Evolutionary conservation across 495 filamentous ascomycete species (phyloP).

Genomic region (Lophiotrema nucula): DNA sequence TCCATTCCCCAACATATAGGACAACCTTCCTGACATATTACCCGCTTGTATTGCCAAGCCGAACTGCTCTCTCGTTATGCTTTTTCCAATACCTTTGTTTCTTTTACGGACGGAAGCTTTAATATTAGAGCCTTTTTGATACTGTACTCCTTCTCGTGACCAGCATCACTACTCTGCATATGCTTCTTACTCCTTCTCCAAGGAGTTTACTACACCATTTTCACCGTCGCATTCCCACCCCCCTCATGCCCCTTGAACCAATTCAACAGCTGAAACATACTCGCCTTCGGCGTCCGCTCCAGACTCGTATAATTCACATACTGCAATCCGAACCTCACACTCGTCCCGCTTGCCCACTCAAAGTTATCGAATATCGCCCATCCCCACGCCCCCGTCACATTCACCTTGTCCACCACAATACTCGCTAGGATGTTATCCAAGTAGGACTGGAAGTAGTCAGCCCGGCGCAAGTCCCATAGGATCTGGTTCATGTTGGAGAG

Average conservation of each 20-base stretch:
- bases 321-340: constrained; percentile 45
- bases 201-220: background rate
- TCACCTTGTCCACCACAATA: constrained; percentile 41
- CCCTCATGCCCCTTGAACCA: constrained; percentile 41
- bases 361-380: constrained; percentile 48
- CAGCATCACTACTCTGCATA: too few relatives aligned
- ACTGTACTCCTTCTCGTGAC: too few relatives aligned
- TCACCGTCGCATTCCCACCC: background rate
- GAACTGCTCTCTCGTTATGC: too few relatives aligned
- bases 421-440: constrained; percentile 44
- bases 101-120: too few relatives aligned
- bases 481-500: constrained; percentile 36
- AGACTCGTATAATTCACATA: constrained; percentile 46
- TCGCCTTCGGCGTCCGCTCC: constrained; percentile 45
- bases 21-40: too few relatives aligned
- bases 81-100: too few relatives aligned
- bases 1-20: too few relatives aligned
- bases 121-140: too few relatives aligned
- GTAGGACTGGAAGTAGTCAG: constrained; percentile 46
- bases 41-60: too few relatives aligned
- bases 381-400: constrained; percentile 46
- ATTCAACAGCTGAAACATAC: constrained; percentile 46
- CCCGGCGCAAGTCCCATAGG: constrained; percentile 40
- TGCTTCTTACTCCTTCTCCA: too few relatives aligned
- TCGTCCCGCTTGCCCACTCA: constrained; percentile 44